Evolutionary conservation across 2,329 filamentous ascomycete species (phyloP), one percentile per base, ranked within the genome.

Genomic region (Hypomyces rosellus): DNA sequence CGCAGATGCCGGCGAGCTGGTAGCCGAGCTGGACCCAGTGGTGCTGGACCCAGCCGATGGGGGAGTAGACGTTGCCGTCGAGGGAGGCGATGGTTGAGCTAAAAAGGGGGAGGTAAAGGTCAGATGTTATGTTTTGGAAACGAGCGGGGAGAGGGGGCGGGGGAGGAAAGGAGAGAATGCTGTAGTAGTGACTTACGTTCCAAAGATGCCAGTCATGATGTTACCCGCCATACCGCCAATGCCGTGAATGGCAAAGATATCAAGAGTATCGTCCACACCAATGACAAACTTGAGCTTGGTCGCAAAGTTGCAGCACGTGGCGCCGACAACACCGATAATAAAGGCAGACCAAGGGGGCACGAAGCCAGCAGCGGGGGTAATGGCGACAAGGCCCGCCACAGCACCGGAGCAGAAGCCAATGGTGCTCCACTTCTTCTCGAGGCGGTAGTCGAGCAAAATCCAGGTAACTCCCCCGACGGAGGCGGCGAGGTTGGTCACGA

Each of bases 401-500:
- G 84, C 85, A 54, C 91, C 91, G 37, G 89, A 93, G 76, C 89
- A 93, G 86, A 91, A 91, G 42, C 89, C 90, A 61, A 96, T 87
- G 71, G 92, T 89, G 56, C 87, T 92, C 88, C 89, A 96, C 72
- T 95, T 96, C 65, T 78, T 81, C 73, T 95, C 89, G n/a, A 96
- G 82, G 48, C 89, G 83, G 71, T 93, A 96, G 64, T 96, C 90
- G 51, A 95, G 78, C 33, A 95, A 70, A 62, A 85, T 85, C 90
- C 89, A 95, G 54, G 86, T 88, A 53, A 95, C 79, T 52, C 86
- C 89, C 50, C 85, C 90, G 22, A 88, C 81, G 36, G 83, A 88
- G 16, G 91, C 91, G 42, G 91, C 85, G 18, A 96, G 75, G 69
- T 96, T 92, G 52, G 91, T 96, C 55, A 92, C 88, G 45, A 93